Base-by-base conservation (phyloP, 306 rosid species). In the Vigna mungo region DNA sequence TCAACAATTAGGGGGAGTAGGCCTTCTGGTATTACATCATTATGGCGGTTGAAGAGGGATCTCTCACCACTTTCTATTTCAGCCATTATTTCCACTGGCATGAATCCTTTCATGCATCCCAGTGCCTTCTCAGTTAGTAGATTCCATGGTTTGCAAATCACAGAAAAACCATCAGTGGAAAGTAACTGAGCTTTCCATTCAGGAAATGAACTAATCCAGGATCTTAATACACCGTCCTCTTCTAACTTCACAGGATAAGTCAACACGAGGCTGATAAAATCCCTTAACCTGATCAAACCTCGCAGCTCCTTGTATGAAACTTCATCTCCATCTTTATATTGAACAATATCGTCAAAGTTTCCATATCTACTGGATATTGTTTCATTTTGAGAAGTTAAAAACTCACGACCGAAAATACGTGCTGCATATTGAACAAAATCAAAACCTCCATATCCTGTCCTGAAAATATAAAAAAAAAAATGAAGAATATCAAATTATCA, bases 1-100 rank as follows among this genome's bases (percentile, higher is more conserved):
- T 75, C 75, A 59, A 44, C 32, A 18, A 63, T 15, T 15, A 21
- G 34, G 17, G 27, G 46, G 44, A 82, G 63, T 44, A 82, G 54
- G 9, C 6, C 55, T 41, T 54, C 27, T 30, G 78, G 74, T 62
- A 36, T 51, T 9, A 0, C 36, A 18, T 46, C 4, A 9, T 41
- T 11, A 2, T 6, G 15, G 44, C 11, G 11, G 32, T 4, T n/a
- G 71, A 1, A 16, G 39, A 18, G 5, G 52, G 12, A 67, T 30
- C 71, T 6, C 44, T n/a, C 21, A 21, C 53, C 49, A 17, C 14
- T 0, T 66, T 20, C 23, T 7, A 51, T 6, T 4, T 43, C 0
- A 18, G 16, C 15, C 17, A 58, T 15, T 9, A 74, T 74, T 15
- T 56, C 6, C 47, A 1, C 48, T 12, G 84, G 84, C 11, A 81